Conservation (phyloP, 805 yeast species). For the Candida endomychidarum region DNA sequence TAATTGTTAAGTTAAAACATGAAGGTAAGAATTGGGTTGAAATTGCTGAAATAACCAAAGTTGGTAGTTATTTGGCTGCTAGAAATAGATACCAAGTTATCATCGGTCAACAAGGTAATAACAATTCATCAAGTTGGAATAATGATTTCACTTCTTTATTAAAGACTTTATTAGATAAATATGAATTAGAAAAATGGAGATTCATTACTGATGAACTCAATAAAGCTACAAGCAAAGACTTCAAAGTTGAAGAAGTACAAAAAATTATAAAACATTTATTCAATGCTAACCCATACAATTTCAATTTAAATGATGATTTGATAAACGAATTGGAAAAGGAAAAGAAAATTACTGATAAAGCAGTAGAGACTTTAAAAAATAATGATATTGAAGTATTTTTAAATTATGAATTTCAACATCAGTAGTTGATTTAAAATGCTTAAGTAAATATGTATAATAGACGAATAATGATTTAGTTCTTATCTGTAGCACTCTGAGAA, state of each 20-base stretch:
- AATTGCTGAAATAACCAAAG: constrained; percentile 63
- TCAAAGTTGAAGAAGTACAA: constrained; percentile 55
- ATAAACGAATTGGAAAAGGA: constrained; percentile 39
- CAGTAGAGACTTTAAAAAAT: constrained; percentile 19
- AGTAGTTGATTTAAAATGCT: too few relatives aligned
- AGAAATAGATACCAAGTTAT: constrained; percentile 76
- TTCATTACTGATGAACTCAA: constrained; percentile 62
- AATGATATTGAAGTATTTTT: constrained; percentile 17
- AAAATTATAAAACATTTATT: constrained; percentile 54
- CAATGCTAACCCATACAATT: constrained; percentile 52
- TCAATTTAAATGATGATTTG: constrained; percentile 54
- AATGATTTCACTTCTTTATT: constrained; percentile 52
- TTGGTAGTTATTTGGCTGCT: constrained; percentile 70
- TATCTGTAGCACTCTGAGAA: too few relatives aligned
- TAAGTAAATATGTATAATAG: constrained; percentile 4
- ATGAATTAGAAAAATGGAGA: constrained; percentile 69
- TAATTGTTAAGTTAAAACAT: constrained; percentile 60
- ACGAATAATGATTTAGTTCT: constrained; percentile 2
- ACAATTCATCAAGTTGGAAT: constrained; percentile 65
- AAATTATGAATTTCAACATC: constrained; percentile 12
- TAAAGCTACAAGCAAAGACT: constrained; percentile 51
- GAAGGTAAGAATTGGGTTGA: constrained; percentile 72
- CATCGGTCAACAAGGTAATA: constrained; percentile 77
- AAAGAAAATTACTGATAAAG: constrained; percentile 35
- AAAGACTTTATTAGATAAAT: constrained; percentile 59